Evolutionary conservation across 1,284 basidiomycete species (phyloP).

Genomic region (Rhodotorula sp.): DNA sequence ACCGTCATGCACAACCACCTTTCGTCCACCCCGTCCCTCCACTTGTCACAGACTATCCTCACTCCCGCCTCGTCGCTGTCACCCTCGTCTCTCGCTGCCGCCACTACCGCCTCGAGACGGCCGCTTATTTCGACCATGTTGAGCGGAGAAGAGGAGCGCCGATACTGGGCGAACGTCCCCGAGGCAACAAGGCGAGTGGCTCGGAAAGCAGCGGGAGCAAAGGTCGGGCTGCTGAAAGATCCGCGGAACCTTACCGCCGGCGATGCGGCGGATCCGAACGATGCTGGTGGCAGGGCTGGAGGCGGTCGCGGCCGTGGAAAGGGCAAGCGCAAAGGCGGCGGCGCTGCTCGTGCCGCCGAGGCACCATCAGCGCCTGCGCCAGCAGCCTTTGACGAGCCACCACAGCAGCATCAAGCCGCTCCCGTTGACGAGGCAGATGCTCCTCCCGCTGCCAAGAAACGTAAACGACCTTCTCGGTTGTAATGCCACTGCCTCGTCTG

Average conservation of each 20-base stretch:
- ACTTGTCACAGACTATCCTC: conserved; percentile 14
- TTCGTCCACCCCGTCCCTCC: conserved; percentile 1
- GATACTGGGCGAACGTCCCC: conserved; percentile 34
- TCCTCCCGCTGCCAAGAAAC: background rate
- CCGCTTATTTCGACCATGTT: conserved; percentile 20
- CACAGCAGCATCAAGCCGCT: background rate
- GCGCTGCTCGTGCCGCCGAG: background rate
- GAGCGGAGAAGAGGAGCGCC: conserved; percentile 22
- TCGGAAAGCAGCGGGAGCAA: conserved; percentile 22
- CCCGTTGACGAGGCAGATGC: too few relatives aligned
- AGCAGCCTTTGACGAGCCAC: background rate
- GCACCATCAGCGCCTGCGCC: background rate
- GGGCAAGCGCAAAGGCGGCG: background rate
- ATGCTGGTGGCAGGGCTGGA: background rate
- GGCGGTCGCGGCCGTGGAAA: background rate
- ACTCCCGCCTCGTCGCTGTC: conserved; percentile 13
- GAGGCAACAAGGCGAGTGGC: conserved; percentile 27
- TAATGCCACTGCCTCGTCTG: background rate
- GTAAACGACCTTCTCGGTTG: conserved; percentile 1
- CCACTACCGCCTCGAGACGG: conserved; percentile 17
- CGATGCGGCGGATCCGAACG: background rate
- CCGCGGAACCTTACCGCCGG: background rate
- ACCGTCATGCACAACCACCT: conserved; percentile 18
- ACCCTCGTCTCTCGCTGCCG: background rate
- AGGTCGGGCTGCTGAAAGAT: conserved; percentile 22